These are phyloP conservation scores for Solanum raphanifolium DNA, from an alignment of 257 asterid species.

Conservation along the genomic window DNA sequence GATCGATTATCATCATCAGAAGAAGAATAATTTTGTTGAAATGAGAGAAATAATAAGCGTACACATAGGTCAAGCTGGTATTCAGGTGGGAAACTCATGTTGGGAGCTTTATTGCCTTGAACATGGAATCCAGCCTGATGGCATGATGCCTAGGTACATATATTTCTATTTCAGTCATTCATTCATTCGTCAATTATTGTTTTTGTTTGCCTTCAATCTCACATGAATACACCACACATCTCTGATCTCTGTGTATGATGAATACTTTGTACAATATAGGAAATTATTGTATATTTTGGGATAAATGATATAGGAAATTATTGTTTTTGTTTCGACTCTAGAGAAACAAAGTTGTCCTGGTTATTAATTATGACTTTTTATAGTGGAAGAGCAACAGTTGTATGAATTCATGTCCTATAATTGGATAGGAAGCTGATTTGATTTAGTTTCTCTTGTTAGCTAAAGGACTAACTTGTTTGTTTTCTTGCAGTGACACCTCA, in stretches of 20 bases:
- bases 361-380: too few species aligned
- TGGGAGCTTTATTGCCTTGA: slow-evolving; percentile 86
- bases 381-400: not conserved
- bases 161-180: not conserved
- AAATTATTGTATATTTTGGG: too few species aligned
- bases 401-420: not conserved
- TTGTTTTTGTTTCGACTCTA: not conserved
- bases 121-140: slow-evolving; percentile 84
- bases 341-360: not conserved
- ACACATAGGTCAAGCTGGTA: slow-evolving; percentile 89
- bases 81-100: slow-evolving; percentile 87
- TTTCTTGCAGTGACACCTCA: slow-evolving; percentile 57
- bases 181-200: not conserved
- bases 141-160: slow-evolving; percentile 76
- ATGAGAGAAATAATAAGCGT: slow-evolving; percentile 88
- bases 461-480: not conserved
- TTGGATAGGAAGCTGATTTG: not conserved
- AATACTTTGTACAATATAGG: too few species aligned
- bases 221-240: not conserved
- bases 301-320: too few species aligned
- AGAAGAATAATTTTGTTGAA: not conserved
- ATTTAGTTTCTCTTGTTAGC: not conserved
- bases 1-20: not conserved
- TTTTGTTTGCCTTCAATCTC: not conserved
- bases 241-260: not conserved